Evolutionary conservation across 495 filamentous ascomycete genomes (phyloP), one percentile per base, ranked within the genome.

Genomic region (Astrocystis sublimbata): DNA sequence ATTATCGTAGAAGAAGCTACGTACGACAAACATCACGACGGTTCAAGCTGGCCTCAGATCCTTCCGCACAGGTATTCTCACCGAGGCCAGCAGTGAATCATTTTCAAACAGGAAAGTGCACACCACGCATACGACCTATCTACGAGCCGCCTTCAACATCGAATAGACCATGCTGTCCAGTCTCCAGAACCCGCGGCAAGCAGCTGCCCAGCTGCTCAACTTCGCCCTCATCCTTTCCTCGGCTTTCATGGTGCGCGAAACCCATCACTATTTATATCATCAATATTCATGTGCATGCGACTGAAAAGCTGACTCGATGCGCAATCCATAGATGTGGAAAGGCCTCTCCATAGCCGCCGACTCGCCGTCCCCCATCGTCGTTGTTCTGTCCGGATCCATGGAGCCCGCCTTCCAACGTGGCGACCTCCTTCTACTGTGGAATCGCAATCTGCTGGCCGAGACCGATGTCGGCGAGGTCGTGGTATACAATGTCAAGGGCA

Each of bases 381-480:
- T 97, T 42, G 94, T 98, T 1, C 82, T 98, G 13, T 94, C 91
- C 2, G 94, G 94, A 3, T 90, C 86, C 51, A 98, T 98, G 94
- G 94, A 98, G 68, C 94, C 94, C 0, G 94, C 96, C 4, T 98
- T 98, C 76, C 93, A 97, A 71, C 83, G 94, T 60, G 94, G 94
- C 36, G 94, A 98, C 75, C 79, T 98, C 3, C 81, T 98, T 9
- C 90, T 98, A 68, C 78, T 98, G 10, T 98, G 93, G 93, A 98
- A 98, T 73, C 83, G 94, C 36, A 90, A 92, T 65, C 72, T 88
- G 24, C 68, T 81, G 63, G 62, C 76, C 71, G 85, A 90, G 65
- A 89, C 87, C 1, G 80, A 89, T 69, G 81, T 96, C 23, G 92
- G 92, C 56, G 92, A 97, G 76, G 79, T 97, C 24, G 93, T 98